A percentile compares a stretch with the other conserved stretches of the same genome.
Evolutionary conservation across 805 yeast species (phyloP).

Genomic region (Saturnispora sekii): DNA sequence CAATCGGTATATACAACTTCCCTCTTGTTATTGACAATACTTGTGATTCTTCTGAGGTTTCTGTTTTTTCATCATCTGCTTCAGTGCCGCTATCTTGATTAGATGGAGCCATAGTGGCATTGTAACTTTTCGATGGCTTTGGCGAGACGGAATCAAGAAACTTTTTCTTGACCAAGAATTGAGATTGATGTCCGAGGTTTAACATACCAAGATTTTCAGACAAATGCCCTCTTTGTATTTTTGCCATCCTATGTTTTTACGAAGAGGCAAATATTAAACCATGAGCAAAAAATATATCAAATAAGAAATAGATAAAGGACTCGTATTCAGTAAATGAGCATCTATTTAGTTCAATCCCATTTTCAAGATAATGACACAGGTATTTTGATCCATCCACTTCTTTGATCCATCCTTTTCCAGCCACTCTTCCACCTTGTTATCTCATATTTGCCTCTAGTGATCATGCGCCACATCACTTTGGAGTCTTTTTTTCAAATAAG

Average conservation of each 20-base stretch:
- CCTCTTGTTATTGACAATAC: no score
- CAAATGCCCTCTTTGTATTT: background rate
- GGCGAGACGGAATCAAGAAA: background rate
- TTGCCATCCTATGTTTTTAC: background rate
- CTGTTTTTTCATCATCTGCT: slow-evolving; percentile 8
- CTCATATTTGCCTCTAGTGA: no score
- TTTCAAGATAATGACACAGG: no score
- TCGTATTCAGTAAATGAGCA: no score
- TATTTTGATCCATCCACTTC: no score
- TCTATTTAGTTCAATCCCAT: no score
- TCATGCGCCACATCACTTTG: no score
- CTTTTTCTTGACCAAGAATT: background rate
- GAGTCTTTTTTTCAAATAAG: no score
- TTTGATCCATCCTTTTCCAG: no score
- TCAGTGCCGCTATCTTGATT: background rate
- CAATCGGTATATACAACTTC: no score
- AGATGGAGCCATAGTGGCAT: background rate
- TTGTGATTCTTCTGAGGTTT: background rate
- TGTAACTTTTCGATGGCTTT: background rate
- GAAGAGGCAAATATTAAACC: background rate
- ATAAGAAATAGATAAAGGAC: background rate
- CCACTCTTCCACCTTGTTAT: no score
- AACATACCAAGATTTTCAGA: background rate
- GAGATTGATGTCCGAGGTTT: background rate
- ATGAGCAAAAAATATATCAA: background rate